Evolutionary conservation across 768 basidiomycete species (phyloP).

Genomic region (Trametes meyenii): DNA sequence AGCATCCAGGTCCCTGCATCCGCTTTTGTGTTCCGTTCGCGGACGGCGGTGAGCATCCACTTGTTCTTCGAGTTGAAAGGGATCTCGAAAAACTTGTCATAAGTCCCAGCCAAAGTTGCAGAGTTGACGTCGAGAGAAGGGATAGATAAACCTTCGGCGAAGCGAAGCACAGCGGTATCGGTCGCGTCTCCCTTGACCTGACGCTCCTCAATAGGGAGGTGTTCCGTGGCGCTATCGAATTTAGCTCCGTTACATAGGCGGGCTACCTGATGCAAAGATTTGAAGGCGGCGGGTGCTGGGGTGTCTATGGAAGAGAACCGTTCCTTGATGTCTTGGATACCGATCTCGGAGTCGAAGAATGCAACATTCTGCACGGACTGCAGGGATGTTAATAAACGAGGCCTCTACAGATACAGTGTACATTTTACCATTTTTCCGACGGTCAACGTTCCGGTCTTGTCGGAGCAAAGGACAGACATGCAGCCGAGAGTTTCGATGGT

Average conservation of each 20-base stretch:
- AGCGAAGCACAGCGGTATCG: constrained; percentile 56
- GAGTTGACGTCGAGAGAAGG: constrained; percentile 15
- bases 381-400: not conserved
- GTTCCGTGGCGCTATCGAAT: constrained; percentile 42
- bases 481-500: constrained; percentile 71
- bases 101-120: not conserved
- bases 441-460: constrained; percentile 70
- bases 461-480: constrained; percentile 55
- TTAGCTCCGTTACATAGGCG: constrained; percentile 62
- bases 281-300: constrained; percentile 30
- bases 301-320: constrained; percentile 10
- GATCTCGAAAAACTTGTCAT: constrained; percentile 34
- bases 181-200: constrained; percentile 58
- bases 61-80: constrained; percentile 51
- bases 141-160: constrained; percentile 40
- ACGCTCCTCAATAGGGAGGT: constrained; percentile 33
- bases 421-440: constrained; percentile 47
- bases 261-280: constrained; percentile 41
- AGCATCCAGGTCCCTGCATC: constrained; percentile 42
- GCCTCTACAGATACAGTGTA: no score
- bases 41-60: constrained; percentile 55
- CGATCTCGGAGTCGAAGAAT: constrained; percentile 36
- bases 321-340: constrained; percentile 27
- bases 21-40: constrained; percentile 12
- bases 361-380: constrained; percentile 45